A percentile compares a stretch with the other conserved stretches of the same genome.
phyloP scores from a whole-genome alignment of 2,329 filamentous ascomycete genomes.

The Hirsutella rhossiliensis region DNA sequence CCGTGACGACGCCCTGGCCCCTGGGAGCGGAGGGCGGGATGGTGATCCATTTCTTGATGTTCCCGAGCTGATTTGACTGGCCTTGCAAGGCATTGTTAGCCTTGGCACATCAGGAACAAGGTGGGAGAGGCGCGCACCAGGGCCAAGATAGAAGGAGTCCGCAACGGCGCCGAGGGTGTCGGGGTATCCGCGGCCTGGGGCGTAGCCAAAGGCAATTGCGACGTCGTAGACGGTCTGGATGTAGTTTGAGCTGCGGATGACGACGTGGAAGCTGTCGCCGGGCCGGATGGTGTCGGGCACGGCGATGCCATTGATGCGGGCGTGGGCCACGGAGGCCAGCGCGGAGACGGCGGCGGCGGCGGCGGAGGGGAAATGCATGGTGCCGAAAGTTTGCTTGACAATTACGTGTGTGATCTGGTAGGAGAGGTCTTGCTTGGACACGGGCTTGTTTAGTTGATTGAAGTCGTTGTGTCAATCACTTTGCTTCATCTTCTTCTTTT shows the following conservation, averaged over 20 bases:
- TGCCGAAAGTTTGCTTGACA: not conserved
- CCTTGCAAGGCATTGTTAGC: not conserved
- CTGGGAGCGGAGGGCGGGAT: constrained; percentile 9
- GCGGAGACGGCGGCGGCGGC: constrained; percentile 7
- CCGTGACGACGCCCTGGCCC: constrained; percentile 13
- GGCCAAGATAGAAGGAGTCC: constrained; percentile 23
- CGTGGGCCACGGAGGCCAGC: constrained; percentile 15
- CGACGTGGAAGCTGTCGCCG: constrained; percentile 22
- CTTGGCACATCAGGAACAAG: not conserved
- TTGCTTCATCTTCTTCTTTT: no score
- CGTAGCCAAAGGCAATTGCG: constrained; percentile 29
- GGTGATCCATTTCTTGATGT: constrained; percentile 14
- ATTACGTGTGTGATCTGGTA: not conserved
- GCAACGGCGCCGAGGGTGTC: constrained; percentile 17
- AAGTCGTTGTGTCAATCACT: no score
- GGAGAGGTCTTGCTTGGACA: no score
- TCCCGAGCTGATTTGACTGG: constrained; percentile 13
- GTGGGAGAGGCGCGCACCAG: constrained; percentile 10
- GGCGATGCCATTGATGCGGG: constrained; percentile 30
- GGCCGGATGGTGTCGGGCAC: constrained; percentile 27
- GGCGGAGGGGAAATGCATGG: constrained; percentile 11
- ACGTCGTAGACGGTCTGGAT: constrained; percentile 32
- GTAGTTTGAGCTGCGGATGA: constrained; percentile 27
- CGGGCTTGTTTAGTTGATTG: no score
- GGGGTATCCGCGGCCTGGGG: constrained; percentile 11